These are phyloP conservation scores for Aegilops tauschii DNA, from an alignment of 176 grass and related monocot species.

Conservation along the genomic window DNA sequence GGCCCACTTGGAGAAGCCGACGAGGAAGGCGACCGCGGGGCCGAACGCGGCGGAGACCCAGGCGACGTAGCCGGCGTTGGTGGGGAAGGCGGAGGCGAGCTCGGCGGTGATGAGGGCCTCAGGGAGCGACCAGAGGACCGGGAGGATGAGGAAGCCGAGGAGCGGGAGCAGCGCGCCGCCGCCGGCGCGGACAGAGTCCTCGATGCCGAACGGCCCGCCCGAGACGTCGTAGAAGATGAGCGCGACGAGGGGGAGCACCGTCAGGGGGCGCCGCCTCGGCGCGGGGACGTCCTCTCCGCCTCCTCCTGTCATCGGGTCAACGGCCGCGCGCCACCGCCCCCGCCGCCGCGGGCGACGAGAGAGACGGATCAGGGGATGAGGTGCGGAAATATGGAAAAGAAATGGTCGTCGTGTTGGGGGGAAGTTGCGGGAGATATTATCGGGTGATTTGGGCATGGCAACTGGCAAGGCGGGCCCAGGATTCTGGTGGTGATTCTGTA, in stretches of 20 bases:
- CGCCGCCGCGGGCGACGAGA: background rate
- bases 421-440: background rate
- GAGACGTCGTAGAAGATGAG: conserved; percentile 99
- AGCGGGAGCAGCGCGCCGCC: conserved; percentile 81
- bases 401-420: background rate
- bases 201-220: conserved; percentile 87
- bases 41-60: conserved; percentile 93
- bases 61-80: conserved; percentile 84
- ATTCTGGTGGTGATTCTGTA: no score
- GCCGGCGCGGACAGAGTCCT: conserved; percentile 81
- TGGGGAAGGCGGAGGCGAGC: conserved; percentile 75
- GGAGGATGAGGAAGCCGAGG: conserved; percentile 77
- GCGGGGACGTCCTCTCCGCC: background rate
- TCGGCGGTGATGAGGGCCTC: conserved; percentile 90
- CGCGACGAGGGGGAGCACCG: conserved; percentile 75
- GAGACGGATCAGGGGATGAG: background rate
- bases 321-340: background rate
- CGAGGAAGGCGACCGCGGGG: conserved; percentile 71
- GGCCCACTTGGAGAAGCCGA: conserved; percentile 84
- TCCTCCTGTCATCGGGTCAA: conserved; percentile 28
- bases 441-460: background rate
- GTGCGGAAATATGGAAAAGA: background rate
- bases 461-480: no score
- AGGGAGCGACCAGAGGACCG: conserved; percentile 67
- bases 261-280: conserved; percentile 32